Evolutionary conservation across 2,329 filamentous ascomycete species (phyloP).

Genomic region (Fusarium verticillioides): DNA sequence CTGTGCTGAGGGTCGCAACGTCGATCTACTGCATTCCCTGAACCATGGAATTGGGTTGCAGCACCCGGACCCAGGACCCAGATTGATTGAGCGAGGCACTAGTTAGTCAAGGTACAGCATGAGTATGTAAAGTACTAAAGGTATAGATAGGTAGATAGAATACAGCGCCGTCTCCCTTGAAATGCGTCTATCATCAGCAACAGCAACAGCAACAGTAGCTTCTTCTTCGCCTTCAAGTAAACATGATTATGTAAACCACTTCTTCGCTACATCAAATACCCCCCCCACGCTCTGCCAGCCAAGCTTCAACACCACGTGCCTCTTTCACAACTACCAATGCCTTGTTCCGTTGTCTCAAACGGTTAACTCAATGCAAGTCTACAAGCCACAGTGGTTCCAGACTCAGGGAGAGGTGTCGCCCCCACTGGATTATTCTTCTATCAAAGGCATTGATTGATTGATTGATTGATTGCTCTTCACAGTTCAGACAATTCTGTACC

Average conservation of each 20-base stretch:
- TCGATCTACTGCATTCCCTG: not conserved
- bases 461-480: not conserved
- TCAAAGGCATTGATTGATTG: not conserved
- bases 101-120: not conserved
- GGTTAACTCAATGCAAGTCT: constrained; percentile 9
- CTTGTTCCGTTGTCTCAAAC: constrained; percentile 11
- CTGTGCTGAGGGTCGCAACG: not conserved
- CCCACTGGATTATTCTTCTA: not conserved
- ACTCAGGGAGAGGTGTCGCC: not conserved
- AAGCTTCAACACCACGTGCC: constrained; percentile 43
- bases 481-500: constrained; percentile 12
- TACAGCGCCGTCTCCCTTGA: not conserved
- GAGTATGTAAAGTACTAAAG: not conserved
- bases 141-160: not conserved
- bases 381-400: constrained; percentile 33
- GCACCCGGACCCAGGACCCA: not conserved
- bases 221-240: not conserved
- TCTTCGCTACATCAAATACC: not conserved
- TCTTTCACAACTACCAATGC: constrained; percentile 18
- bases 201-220: not conserved
- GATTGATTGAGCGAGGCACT: not conserved
- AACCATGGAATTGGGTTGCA: constrained; percentile 1
- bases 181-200: not conserved
- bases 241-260: constrained; percentile 9
- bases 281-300: constrained; percentile 34